These are phyloP conservation scores for Neonothopanus nambi DNA, from an alignment of 1,284 basidiomycete genomes.

Conservation along the genomic window DNA sequence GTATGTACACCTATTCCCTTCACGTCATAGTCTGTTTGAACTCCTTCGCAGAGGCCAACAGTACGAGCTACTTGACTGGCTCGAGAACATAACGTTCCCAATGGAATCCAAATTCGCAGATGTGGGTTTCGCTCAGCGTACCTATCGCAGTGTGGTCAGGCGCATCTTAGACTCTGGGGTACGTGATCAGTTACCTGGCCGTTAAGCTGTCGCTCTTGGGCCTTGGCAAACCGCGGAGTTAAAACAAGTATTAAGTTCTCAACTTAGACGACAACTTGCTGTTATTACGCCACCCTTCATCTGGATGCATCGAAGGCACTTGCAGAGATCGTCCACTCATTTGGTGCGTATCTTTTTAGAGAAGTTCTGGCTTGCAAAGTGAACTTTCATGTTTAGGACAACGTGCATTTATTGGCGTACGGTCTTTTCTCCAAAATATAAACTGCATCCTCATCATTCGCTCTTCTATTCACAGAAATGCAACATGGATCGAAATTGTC, in stretches of 20 bases:
- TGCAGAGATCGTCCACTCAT: slow-evolving; percentile 70
- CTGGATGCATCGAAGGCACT: slow-evolving; percentile 79
- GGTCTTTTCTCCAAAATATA: slow-evolving; percentile 23
- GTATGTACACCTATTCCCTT: slow-evolving; percentile 37
- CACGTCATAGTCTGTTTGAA: neutral
- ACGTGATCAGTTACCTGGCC: slow-evolving; percentile 10
- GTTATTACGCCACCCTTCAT: slow-evolving; percentile 90
- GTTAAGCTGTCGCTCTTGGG: neutral
- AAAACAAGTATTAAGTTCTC: neutral
- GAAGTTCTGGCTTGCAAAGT: neutral
- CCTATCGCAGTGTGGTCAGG: slow-evolving; percentile 77
- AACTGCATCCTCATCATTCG: slow-evolving; percentile 9
- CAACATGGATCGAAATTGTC: slow-evolving; percentile 86
- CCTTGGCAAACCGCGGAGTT: neutral
- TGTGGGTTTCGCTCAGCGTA: slow-evolving; percentile 64
- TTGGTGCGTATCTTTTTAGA: slow-evolving; percentile 44
- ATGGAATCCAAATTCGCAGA: slow-evolving; percentile 84
- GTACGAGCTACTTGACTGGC: slow-evolving; percentile 90
- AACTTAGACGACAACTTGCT: slow-evolving; percentile 85
- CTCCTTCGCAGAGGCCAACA: slow-evolving; percentile 62
- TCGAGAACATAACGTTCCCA: slow-evolving; percentile 86
- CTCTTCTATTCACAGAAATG: slow-evolving; percentile 66
- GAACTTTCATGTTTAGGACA: slow-evolving; percentile 56
- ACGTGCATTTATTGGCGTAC: slow-evolving; percentile 82
- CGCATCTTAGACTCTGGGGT: slow-evolving; percentile 79